Conservation (phyloP, 2,329 filamentous ascomycete species). For the Hymenoscyphus infarciens region DNA sequence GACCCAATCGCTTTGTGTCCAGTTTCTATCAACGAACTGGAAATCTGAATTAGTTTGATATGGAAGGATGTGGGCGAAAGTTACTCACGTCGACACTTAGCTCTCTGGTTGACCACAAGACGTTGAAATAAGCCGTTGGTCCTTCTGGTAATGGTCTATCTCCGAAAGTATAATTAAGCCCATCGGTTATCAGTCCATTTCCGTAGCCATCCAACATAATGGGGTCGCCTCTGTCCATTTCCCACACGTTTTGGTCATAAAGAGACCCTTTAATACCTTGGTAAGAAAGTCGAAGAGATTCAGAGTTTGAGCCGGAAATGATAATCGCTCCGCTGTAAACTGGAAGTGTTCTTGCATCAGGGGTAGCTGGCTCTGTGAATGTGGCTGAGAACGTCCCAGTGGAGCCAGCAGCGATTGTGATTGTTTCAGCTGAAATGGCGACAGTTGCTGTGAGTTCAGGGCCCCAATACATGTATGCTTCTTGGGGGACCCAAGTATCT, state of each 20-base stretch:
- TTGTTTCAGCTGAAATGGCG: not conserved
- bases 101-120: slow-evolving; percentile 1
- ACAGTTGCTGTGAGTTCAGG: not conserved
- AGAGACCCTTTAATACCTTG: slow-evolving; percentile 5
- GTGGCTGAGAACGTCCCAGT: not conserved
- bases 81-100: slow-evolving; percentile 4
- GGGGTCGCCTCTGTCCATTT: not conserved
- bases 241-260: not conserved
- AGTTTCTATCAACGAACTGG: slow-evolving; percentile 2
- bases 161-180: not conserved
- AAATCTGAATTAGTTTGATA: not conserved
- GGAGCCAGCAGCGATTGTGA: not conserved
- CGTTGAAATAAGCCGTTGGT: not conserved
- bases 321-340: slow-evolving; percentile 5
- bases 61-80: not conserved
- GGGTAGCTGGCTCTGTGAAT: slow-evolving; percentile 2
- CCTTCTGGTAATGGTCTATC: not conserved
- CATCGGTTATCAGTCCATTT: not conserved
- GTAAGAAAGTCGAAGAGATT: slow-evolving; percentile 4
- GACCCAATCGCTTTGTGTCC: not conserved
- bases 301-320: slow-evolving; percentile 3
- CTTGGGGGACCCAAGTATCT: slow-evolving; percentile 3
- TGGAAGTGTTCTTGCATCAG: not conserved
- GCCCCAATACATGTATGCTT: slow-evolving; percentile 1
- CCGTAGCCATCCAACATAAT: not conserved